phyloP scores from a whole-genome alignment of 768 basidiomycete species.

The Coprinopsis marcescibilis region DNA sequence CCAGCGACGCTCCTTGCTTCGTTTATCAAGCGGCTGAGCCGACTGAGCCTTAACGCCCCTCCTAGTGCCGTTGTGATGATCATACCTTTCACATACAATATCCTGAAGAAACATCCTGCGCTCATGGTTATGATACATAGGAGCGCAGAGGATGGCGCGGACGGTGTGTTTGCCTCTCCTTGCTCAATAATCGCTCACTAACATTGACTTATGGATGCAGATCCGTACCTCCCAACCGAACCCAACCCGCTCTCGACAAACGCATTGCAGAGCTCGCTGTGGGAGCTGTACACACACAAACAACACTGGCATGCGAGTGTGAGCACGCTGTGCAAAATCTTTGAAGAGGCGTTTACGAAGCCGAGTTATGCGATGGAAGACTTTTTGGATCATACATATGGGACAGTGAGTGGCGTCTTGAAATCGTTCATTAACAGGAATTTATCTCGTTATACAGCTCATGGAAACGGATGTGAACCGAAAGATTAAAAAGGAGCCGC shows the following conservation, averaged over 20 bases:
- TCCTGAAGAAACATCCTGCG: constrained; percentile 86
- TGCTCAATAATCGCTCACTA: neutral
- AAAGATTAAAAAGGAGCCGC: constrained; percentile 75
- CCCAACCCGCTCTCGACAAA: constrained; percentile 68
- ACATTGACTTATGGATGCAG: constrained; percentile 15
- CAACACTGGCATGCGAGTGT: constrained; percentile 82
- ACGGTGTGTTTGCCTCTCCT: constrained; percentile 23
- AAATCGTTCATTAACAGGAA: neutral
- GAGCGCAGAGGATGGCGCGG: constrained; percentile 29
- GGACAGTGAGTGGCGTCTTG: constrained; percentile 49
- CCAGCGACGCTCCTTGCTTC: constrained; percentile 90
- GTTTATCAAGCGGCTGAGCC: constrained; percentile 87
- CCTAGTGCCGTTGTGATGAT: constrained; percentile 88
- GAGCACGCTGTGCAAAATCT: constrained; percentile 83
- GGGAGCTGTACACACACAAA: constrained; percentile 82
- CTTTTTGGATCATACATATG: constrained; percentile 91
- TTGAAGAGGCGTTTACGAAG: constrained; percentile 92
- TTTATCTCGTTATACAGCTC: constrained; percentile 42
- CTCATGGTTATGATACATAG: constrained; percentile 92
- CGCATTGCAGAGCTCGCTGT: constrained; percentile 83
- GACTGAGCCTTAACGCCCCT: constrained; percentile 78
- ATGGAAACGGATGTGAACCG: constrained; percentile 80
- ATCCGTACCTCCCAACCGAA: constrained; percentile 68
- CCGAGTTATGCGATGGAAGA: constrained; percentile 88
- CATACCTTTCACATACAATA: constrained; percentile 91